Conservation (phyloP, 208 protist genomes). For the Trypanosomatidae sp. region DNA sequence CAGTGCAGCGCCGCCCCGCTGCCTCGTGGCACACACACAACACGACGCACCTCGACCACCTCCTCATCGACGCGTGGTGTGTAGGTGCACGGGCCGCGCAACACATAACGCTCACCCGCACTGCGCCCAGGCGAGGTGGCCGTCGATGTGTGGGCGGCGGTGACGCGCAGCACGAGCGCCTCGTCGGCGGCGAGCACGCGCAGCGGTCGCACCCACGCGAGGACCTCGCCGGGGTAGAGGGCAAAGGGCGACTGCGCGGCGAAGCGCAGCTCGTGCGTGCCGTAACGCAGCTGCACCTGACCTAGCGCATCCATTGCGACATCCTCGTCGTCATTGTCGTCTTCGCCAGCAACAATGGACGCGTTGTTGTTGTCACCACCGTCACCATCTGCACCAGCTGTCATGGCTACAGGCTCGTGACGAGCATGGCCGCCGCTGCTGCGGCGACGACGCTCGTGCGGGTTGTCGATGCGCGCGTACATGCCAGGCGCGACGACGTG, state of each 20-base stretch:
- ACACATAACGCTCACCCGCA: conserved; percentile 34
- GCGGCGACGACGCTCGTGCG: conserved; percentile 10
- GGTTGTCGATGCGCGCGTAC: conserved; percentile 53
- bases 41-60: conserved; percentile 18
- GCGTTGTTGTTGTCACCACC: too few species aligned
- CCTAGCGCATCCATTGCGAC: conserved; percentile 37
- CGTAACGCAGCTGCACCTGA: conserved; percentile 74
- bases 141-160: conserved; percentile 29
- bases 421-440: too few species aligned
- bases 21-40: conserved; percentile 9
- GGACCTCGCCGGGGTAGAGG: conserved; percentile 81
- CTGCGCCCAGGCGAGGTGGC: conserved; percentile 7
- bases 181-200: conserved; percentile 35
- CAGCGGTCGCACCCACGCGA: conserved; percentile 38
- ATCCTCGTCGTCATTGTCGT: conserved; percentile 6
- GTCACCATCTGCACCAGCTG: too few species aligned
- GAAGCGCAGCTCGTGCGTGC: conserved; percentile 76
- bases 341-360: conserved; percentile 2
- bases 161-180: conserved; percentile 28
- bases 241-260: conserved; percentile 75
- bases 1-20: conserved; percentile 26
- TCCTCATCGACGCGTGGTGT: conserved; percentile 50
- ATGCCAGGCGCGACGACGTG: conserved; percentile 26
- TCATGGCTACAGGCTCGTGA: too few species aligned
- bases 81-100: conserved; percentile 58